phyloP scores from a whole-genome alignment of 78 protist species.

The Cavenderia fasciculata region DNA sequence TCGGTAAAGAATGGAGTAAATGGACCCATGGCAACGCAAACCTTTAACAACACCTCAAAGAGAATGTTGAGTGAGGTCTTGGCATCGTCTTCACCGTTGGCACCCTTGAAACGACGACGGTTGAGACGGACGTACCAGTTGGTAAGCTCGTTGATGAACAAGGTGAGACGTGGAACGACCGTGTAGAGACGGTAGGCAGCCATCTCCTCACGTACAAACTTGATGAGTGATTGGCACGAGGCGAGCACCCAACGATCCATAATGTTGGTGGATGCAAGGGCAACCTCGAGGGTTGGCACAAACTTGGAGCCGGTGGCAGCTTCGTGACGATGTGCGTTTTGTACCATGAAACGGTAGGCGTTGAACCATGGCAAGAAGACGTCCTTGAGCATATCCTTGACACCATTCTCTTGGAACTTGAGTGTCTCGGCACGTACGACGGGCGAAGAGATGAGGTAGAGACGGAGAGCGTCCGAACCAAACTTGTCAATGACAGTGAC shows the following conservation, averaged over 20 bases:
- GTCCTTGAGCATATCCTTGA: conserved; percentile 89
- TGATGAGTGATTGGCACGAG: conserved; percentile 84
- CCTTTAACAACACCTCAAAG: conserved; percentile 88
- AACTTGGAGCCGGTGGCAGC: conserved; percentile 41
- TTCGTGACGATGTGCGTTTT: conserved; percentile 76
- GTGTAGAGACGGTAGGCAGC: conserved; percentile 98
- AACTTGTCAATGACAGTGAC: conserved; percentile 85
- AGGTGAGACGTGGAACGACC: conserved; percentile 96
- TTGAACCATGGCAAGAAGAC: conserved; percentile 98
- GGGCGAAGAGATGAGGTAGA: conserved; percentile 99
- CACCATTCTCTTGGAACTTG: conserved; percentile 94
- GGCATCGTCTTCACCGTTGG: conserved; percentile 77
- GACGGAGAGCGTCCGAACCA: conserved; percentile 99
- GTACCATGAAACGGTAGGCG: conserved; percentile 95
- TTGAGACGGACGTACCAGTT: conserved; percentile 97
- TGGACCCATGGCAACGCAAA: conserved; percentile 96
- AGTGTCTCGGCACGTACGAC: conserved; percentile 98
- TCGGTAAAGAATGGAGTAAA: conserved; percentile 99
- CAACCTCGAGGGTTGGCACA: conserved; percentile 26
- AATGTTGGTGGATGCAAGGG: conserved; percentile 80
- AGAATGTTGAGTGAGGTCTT: conserved; percentile 82
- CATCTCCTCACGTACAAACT: conserved; percentile 94
- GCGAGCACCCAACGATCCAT: conserved; percentile 98
- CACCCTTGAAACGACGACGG: conserved; percentile 80
- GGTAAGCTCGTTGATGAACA: conserved; percentile 94